Percentiles rank a stretch among this genome's conserved stretches.
phyloP scores from a whole-genome alignment of 225 moss, liverwort and hornwort genomes.

The Pseudisothecium myosuroides region DNA sequence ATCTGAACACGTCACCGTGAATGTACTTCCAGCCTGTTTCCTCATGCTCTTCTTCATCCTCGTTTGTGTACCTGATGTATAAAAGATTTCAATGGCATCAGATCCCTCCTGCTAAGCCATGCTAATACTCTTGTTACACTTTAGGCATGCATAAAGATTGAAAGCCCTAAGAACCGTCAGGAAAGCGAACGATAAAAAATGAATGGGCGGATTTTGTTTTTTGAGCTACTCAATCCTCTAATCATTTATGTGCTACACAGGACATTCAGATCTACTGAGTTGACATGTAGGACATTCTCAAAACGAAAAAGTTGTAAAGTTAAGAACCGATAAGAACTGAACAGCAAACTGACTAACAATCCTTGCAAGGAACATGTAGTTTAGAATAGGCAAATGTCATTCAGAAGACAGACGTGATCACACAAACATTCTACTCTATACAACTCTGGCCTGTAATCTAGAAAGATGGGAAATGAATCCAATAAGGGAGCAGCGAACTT shows the following conservation, averaged over 20 bases:
- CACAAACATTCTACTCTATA: not conserved
- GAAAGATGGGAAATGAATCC: not conserved
- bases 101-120: not conserved
- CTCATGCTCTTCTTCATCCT: slow-evolving; percentile 97
- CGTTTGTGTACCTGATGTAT: slow-evolving; percentile 64
- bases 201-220: not conserved
- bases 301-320: not conserved
- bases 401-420: not conserved
- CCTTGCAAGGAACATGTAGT: not conserved
- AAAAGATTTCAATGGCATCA: not conserved
- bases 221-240: not conserved
- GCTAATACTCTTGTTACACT: not conserved
- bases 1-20: slow-evolving; percentile 95
- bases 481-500: not conserved
- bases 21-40: slow-evolving; percentile 99
- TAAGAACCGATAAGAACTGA: not conserved
- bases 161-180: not conserved
- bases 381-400: not conserved
- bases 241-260: not conserved
- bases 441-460: not conserved
- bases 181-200: not conserved
- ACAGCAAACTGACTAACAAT: not conserved
- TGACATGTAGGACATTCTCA: not conserved
- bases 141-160: not conserved
- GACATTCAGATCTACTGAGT: not conserved